Conservation (phyloP, 768 basidiomycete species). For the Mycena epipterygia region DNA sequence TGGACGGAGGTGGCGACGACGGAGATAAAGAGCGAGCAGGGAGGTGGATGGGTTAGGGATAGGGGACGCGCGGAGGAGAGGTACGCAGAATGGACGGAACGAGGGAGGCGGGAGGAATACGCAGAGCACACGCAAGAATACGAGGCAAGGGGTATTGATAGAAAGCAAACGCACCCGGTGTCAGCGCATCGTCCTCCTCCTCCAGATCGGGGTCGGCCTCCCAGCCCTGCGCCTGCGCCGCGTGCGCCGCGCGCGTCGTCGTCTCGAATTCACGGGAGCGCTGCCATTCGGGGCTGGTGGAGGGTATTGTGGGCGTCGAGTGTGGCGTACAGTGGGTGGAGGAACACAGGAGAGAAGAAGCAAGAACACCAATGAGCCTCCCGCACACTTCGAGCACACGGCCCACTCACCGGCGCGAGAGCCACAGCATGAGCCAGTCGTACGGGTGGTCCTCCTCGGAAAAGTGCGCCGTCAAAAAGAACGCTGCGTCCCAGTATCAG, state of each 20-base stretch:
- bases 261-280: constrained; percentile 92
- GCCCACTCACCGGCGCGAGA: constrained; percentile 69
- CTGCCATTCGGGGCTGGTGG: constrained; percentile 80
- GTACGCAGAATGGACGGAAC: too few species aligned
- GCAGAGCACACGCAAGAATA: neutral
- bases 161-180: constrained; percentile 38
- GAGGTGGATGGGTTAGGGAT: too few species aligned
- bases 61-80: too few species aligned
- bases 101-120: too few species aligned
- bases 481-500: too few species aligned
- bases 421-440: constrained; percentile 94
- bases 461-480: too few species aligned
- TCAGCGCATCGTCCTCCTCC: constrained; percentile 21
- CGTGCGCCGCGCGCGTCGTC: constrained; percentile 79
- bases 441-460: constrained; percentile 92
- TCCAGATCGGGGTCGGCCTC: constrained; percentile 50
- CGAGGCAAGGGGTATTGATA: neutral
- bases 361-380: neutral
- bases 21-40: too few species aligned
- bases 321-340: too few species aligned
- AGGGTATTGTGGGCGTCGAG: too few species aligned
- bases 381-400: neutral
- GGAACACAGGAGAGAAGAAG: neutral
- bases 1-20: too few species aligned
- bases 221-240: constrained; percentile 67